These are phyloP conservation scores for Huntiella bhutanensis DNA, from an alignment of 2,329 filamentous ascomycete genomes.

Conservation along the genomic window DNA sequence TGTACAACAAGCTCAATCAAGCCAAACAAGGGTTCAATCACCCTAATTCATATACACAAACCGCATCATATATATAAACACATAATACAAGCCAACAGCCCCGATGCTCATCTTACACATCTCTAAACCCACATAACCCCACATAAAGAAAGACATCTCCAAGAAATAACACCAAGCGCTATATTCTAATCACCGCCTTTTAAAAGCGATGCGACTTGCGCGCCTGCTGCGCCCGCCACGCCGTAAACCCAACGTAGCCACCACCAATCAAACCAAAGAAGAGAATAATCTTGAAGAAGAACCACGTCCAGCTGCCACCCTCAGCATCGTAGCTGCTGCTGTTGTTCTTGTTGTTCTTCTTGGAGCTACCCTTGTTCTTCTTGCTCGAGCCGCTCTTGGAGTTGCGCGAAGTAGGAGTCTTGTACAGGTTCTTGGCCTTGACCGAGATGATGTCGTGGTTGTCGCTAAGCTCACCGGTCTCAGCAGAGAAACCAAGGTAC, in stretches of 20 bases:
- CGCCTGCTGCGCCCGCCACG: slow-evolving; percentile 50
- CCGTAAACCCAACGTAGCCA: slow-evolving; percentile 69
- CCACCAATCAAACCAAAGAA: slow-evolving; percentile 53
- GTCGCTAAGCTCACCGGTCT: slow-evolving; percentile 91
- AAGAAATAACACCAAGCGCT: neutral
- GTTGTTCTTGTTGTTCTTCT: slow-evolving; percentile 17
- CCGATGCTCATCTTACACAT: too few relatives aligned
- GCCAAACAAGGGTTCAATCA: neutral
- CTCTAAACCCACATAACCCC: too few relatives aligned
- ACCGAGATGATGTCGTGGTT: slow-evolving; percentile 94
- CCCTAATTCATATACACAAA: too few relatives aligned
- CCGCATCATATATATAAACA: neutral
- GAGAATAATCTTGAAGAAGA: slow-evolving; percentile 64
- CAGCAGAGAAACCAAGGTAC: slow-evolving; percentile 62
- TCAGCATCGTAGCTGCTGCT: slow-evolving; percentile 13
- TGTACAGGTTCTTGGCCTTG: slow-evolving; percentile 75
- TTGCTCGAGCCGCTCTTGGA: slow-evolving; percentile 19
- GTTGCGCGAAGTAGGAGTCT: slow-evolving; percentile 27
- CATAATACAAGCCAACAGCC: neutral
- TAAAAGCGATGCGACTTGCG: slow-evolving; percentile 38
- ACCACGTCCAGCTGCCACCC: slow-evolving; percentile 38
- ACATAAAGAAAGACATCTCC: neutral
- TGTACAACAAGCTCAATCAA: too few relatives aligned
- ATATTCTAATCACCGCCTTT: neutral
- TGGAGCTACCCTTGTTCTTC: slow-evolving; percentile 19